These are phyloP conservation scores for Xylariales sp. DNA, from an alignment of 2,329 filamentous ascomycete species.

Conservation along the genomic window DNA sequence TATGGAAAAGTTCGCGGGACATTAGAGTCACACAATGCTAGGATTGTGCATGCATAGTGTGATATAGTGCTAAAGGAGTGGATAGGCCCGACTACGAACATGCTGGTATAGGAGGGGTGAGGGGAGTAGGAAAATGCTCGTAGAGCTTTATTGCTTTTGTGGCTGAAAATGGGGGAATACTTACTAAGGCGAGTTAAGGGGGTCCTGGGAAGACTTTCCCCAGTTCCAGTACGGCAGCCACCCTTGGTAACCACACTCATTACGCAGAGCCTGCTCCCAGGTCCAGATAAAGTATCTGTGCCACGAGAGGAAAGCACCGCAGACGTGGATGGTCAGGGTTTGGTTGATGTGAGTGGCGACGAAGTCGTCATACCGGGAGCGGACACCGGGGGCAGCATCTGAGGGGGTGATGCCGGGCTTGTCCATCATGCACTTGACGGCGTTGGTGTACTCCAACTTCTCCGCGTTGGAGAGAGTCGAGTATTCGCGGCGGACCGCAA, in stretches of 20 bases:
- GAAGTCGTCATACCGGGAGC: slow-evolving; percentile 30
- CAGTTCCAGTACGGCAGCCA: slow-evolving; percentile 37
- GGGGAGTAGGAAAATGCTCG: no score
- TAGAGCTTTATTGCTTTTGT: no score
- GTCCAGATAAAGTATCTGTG: slow-evolving; percentile 12
- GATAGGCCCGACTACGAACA: no score
- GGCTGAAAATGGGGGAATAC: no score
- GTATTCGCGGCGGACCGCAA: neutral
- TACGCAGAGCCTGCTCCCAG: slow-evolving; percentile 10
- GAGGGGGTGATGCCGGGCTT: slow-evolving; percentile 1
- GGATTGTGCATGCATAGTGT: no score
- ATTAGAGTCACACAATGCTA: no score
- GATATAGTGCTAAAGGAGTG: no score
- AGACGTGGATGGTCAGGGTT: slow-evolving; percentile 27
- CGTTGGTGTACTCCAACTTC: slow-evolving; percentile 23
- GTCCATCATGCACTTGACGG: slow-evolving; percentile 11
- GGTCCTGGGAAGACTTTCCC: slow-evolving; percentile 25
- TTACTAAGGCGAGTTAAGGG: slow-evolving; percentile 19
- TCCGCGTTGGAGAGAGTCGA: slow-evolving; percentile 20
- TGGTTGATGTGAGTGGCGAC: slow-evolving; percentile 30
- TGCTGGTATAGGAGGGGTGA: no score
- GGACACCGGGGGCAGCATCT: slow-evolving; percentile 6
- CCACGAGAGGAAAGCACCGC: slow-evolving; percentile 14
- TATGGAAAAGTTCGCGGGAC: no score
- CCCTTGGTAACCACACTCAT: slow-evolving; percentile 39